phyloP scores from a whole-genome alignment of 345 rosid species.

The Geranium brycei region DNA sequence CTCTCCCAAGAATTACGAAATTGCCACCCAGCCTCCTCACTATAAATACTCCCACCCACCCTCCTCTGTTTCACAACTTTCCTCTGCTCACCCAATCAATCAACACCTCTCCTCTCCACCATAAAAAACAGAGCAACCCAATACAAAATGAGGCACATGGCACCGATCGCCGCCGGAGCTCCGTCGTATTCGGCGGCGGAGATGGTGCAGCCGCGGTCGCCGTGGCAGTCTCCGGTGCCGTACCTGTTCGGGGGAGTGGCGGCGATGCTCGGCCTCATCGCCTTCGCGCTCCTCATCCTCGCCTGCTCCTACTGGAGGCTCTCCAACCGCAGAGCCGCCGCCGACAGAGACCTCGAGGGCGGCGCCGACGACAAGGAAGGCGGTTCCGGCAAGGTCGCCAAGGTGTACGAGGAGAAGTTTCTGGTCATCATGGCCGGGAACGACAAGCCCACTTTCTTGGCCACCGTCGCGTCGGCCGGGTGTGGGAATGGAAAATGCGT shows the following conservation, averaged over 20 bases:
- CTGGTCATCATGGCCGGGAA: constrained; percentile 87
- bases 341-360: constrained; percentile 11
- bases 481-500: too few relatives aligned
- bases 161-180: too few relatives aligned
- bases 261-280: constrained; percentile 83
- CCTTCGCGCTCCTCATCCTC: constrained; percentile 75
- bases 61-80: too few relatives aligned
- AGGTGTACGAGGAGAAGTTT: constrained; percentile 51
- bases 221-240: constrained; percentile 95
- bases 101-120: too few relatives aligned
- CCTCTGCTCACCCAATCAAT: too few relatives aligned
- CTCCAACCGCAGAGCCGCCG: constrained; percentile 56
- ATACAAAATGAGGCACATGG: too few relatives aligned
- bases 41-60: too few relatives aligned
- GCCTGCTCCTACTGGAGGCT: constrained; percentile 93
- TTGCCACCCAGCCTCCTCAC: too few relatives aligned
- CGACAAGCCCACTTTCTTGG: constrained; percentile 55
- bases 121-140: too few relatives aligned
- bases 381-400: neutral
- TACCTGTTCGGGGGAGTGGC: constrained; percentile 89
- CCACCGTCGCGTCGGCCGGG: constrained; percentile 43
- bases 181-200: neutral
- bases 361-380: constrained; percentile 5
- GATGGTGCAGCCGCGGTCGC: constrained; percentile 27
- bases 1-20: too few relatives aligned